phyloP scores from a whole-genome alignment of 2,329 filamentous ascomycete species.

The Salinomyces thailandicus region DNA sequence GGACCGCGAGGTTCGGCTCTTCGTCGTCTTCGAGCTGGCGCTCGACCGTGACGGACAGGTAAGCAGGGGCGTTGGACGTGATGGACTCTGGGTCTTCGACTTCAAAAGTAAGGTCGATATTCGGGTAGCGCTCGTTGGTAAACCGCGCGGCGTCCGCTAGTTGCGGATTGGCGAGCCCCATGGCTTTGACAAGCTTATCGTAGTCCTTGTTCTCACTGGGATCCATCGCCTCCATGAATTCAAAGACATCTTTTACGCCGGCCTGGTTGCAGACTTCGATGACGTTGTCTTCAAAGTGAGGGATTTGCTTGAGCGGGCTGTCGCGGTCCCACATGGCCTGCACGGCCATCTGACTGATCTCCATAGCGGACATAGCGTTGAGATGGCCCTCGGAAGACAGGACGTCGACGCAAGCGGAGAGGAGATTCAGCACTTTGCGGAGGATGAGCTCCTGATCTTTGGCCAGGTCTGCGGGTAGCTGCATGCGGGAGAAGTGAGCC shows the following conservation, averaged over 20 bases:
- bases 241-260: constrained; percentile 84
- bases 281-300: constrained; percentile 76
- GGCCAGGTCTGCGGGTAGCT: constrained; percentile 84
- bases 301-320: constrained; percentile 93
- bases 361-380: constrained; percentile 97
- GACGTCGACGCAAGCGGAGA: constrained; percentile 89
- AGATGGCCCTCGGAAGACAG: constrained; percentile 90
- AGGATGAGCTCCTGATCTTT: constrained; percentile 91
- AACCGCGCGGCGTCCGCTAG: constrained; percentile 84
- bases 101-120: constrained; percentile 82
- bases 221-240: constrained; percentile 99
- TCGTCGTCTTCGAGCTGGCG: constrained; percentile 66
- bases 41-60: constrained; percentile 73
- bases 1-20: constrained; percentile 71
- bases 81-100: constrained; percentile 72
- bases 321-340: constrained; percentile 99
- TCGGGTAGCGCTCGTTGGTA: constrained; percentile 93
- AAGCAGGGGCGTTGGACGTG: constrained; percentile 67
- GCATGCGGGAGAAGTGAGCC: constrained; percentile 95
- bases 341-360: constrained; percentile 98
- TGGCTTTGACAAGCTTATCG: constrained; percentile 60
- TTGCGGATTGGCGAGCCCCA: constrained; percentile 71
- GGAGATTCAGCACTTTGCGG: constrained; percentile 70
- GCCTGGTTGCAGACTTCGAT: constrained; percentile 73
- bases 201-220: constrained; percentile 84